phyloP scores from a whole-genome alignment of 1,139 yeast species.

The Sporopachydermia cereana region DNA sequence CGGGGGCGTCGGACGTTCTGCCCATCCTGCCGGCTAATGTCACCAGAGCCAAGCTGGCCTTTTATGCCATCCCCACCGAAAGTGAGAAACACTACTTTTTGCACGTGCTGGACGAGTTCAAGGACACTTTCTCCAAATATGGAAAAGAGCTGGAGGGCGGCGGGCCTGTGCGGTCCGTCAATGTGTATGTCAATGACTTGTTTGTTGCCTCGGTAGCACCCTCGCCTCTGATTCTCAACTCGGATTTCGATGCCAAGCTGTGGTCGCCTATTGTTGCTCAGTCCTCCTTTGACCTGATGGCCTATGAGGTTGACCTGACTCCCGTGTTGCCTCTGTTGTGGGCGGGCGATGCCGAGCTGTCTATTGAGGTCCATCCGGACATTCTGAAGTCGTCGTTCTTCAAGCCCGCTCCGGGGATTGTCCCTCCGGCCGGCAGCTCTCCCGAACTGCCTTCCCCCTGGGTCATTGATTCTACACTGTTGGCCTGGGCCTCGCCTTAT shows the following conservation, averaged over 20 bases:
- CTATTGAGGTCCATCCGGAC: neutral
- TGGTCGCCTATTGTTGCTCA: slow-evolving; percentile 23
- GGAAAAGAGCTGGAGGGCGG: neutral
- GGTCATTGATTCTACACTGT: neutral
- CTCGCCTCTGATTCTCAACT: slow-evolving; percentile 31
- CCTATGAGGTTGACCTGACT: slow-evolving; percentile 23
- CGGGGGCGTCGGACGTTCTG: neutral
- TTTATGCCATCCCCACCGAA: slow-evolving; percentile 1
- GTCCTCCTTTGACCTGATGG: slow-evolving; percentile 22
- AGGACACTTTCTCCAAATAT: slow-evolving; percentile 3
- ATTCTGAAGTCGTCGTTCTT: slow-evolving; percentile 1
- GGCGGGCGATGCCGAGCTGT: neutral
- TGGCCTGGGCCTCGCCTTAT: slow-evolving; percentile 4
- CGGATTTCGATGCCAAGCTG: slow-evolving; percentile 16
- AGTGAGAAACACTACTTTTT: neutral
- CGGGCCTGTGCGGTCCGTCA: slow-evolving; percentile 41
- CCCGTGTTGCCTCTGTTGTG: slow-evolving; percentile 23
- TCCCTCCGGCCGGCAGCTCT: neutral
- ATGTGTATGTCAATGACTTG: slow-evolving; percentile 38
- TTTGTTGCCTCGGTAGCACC: slow-evolving; percentile 42
- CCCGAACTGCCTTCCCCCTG: neutral
- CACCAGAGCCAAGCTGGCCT: neutral
- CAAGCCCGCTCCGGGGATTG: neutral
- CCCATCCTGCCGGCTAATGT: slow-evolving; percentile 1
- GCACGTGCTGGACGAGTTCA: slow-evolving; percentile 3